Evolutionary conservation across 1,139 yeast species (phyloP), one percentile per base, ranked within the genome.

Genomic region (Taphrina deformans): DNA sequence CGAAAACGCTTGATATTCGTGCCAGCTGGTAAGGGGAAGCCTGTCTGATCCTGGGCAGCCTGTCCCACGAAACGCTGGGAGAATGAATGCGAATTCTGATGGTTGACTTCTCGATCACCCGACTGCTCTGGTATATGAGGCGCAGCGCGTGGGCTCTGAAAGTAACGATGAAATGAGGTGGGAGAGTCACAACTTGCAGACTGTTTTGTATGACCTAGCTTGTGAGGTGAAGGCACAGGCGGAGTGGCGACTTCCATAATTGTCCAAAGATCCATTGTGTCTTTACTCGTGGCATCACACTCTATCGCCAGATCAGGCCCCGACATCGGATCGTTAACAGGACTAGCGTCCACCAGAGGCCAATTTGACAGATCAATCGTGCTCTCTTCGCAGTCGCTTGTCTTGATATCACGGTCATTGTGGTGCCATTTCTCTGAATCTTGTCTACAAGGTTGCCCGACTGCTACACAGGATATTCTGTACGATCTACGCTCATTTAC

Each of bases 111-210:
- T 3, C 16, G 16, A 7, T 38, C 18, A 2, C 6, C 7, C 41
- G 41, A 14, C 1, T 7, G 3, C 10, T 48, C 10, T 26, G 53
- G 53, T n/a, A 16, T 23, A 1, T 27, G 33, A 12, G 53, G 53
- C 10, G 53, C 21, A 2, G 3, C 1, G 24, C 53, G 33, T 6
- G 53, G 53, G 10, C 35, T 26, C 16, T 48, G 35, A 7, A 48
- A 48, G 33, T 26, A 48, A 16, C 18, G 16, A 9, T 48, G 53
- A n/a, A 48, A 27, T 2, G 53, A 26, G 12, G 53, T 27, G n/a
- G 35, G 33, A 2, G 53, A 48, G 16, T 29, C 53, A 48, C 53
- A 48, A 16, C 53, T 48, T 1, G 53, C 33, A 5, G 53, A 48
- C 16, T 48, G 53, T 23, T 48, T 48, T 9, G 35, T 29, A 27